Evolutionary conservation across 2,329 filamentous ascomycete genomes (phyloP).

Genomic region (Arthrobotrys sinensis): DNA sequence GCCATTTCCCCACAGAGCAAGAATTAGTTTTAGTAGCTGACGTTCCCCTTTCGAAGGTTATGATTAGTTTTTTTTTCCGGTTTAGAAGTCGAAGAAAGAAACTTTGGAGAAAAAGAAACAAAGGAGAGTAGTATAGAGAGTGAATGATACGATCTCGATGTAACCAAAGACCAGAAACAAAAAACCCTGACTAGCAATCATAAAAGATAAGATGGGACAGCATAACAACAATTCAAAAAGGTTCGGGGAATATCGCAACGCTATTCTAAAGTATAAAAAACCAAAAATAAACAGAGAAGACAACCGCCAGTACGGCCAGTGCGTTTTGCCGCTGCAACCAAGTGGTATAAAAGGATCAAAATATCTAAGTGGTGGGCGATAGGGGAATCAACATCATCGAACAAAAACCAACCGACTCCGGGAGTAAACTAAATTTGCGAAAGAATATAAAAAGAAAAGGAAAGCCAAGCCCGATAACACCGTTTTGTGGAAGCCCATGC

Average conservation of each 20-base stretch:
- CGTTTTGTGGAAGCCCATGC: slow-evolving; percentile 46
- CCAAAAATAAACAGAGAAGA: slow-evolving; percentile 8
- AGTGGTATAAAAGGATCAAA: slow-evolving; percentile 48
- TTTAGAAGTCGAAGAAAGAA: slow-evolving; percentile 11
- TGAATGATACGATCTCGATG: slow-evolving; percentile 15
- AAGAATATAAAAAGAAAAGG: slow-evolving; percentile 24
- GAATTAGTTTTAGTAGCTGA: slow-evolving; percentile 21
- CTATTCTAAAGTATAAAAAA: slow-evolving; percentile 52
- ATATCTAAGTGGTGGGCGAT: slow-evolving; percentile 32
- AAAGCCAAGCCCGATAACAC: slow-evolving; percentile 50
- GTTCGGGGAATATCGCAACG: slow-evolving; percentile 49
- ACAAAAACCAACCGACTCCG: slow-evolving; percentile 54
- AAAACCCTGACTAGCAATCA: not conserved
- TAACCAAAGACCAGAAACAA: slow-evolving; percentile 15
- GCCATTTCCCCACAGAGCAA: not conserved
- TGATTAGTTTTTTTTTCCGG: slow-evolving; percentile 30
- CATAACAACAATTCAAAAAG: slow-evolving; percentile 3
- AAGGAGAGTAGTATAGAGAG: slow-evolving; percentile 35
- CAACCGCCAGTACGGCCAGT: slow-evolving; percentile 2
- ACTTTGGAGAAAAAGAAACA: slow-evolving; percentile 6
- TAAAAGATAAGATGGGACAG: slow-evolving; percentile 5
- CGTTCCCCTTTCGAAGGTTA: slow-evolving; percentile 11
- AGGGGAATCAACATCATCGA: slow-evolving; percentile 53
- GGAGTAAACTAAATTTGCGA: not conserved
- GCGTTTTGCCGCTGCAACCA: slow-evolving; percentile 43